Evolutionary conservation across 768 basidiomycete genomes (phyloP).

Genomic region (Xerocomellus dryophilus): DNA sequence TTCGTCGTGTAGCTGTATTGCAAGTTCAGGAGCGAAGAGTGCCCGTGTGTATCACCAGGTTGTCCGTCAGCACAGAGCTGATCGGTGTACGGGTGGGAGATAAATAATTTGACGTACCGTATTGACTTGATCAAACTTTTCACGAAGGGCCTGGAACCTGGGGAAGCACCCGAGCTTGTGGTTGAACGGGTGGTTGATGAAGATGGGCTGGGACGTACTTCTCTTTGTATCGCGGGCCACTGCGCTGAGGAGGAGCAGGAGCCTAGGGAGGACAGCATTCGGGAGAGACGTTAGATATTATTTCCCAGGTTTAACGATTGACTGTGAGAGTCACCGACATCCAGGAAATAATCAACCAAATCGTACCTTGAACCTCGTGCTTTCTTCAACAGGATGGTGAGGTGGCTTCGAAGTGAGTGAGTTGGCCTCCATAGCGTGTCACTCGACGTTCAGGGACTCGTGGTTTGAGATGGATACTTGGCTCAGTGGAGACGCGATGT

Average conservation of each 20-base stretch:
- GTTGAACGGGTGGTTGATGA: not conserved
- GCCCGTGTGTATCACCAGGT: not conserved
- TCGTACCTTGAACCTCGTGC: conserved; percentile 25
- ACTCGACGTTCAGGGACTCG: too few species aligned
- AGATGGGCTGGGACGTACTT: conserved; percentile 18
- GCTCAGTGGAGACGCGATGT: too few species aligned
- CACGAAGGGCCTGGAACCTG: conserved; percentile 31
- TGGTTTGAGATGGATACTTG: too few species aligned
- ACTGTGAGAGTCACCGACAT: not conserved
- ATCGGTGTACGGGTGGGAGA: not conserved
- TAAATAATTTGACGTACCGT: conserved; percentile 19
- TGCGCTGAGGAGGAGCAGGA: conserved; percentile 15
- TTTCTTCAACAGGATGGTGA: conserved; percentile 19
- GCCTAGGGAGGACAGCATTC: conserved; percentile 1
- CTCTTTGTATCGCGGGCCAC: conserved; percentile 31
- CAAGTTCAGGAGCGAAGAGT: not conserved
- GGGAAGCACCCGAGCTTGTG: not conserved
- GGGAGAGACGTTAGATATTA: not conserved
- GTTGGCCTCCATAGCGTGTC: conserved; percentile 15
- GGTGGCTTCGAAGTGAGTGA: conserved; percentile 9
- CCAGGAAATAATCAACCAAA: not conserved
- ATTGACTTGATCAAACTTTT: conserved; percentile 34
- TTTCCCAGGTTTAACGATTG: not conserved
- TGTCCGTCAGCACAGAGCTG: not conserved
- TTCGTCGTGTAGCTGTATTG: conserved; percentile 21